Conservation (phyloP, 2,329 filamentous ascomycete species). For the Trichoderma cornu-damae region DNA sequence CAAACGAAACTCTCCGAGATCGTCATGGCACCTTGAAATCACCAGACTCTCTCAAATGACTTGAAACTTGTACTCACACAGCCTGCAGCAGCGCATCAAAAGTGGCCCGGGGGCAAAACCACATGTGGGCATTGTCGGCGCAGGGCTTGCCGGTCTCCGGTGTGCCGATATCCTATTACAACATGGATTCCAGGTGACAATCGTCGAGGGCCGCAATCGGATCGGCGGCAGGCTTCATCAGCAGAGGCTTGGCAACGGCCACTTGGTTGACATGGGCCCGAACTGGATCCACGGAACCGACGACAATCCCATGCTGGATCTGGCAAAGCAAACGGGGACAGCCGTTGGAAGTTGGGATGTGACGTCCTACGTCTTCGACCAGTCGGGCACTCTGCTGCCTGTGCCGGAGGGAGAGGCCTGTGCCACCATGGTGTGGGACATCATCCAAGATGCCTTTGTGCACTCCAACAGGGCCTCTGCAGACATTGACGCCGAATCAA, state of each 20-base stretch:
- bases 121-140: constrained; percentile 63
- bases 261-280: constrained; percentile 57
- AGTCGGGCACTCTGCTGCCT: constrained; percentile 49
- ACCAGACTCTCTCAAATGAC: neutral
- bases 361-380: constrained; percentile 51
- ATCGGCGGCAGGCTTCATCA: constrained; percentile 61
- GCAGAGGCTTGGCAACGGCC: constrained; percentile 43
- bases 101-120: constrained; percentile 32
- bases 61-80: constrained; percentile 6
- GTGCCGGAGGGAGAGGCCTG: constrained; percentile 42
- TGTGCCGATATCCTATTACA: constrained; percentile 63
- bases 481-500: constrained; percentile 43
- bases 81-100: constrained; percentile 9
- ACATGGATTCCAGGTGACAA: constrained; percentile 60
- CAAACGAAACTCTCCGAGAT: neutral
- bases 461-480: constrained; percentile 55
- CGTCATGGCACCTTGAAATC: neutral
- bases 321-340: constrained; percentile 59
- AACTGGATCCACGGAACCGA: constrained; percentile 76
- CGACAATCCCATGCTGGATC: constrained; percentile 63
- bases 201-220: constrained; percentile 63
- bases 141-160: constrained; percentile 64
- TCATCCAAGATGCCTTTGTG: constrained; percentile 63
- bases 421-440: constrained; percentile 58
- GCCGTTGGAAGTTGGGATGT: constrained; percentile 45